phyloP scores from a whole-genome alignment of 2,329 filamentous ascomycete genomes.

The Fusarium sacchari region DNA sequence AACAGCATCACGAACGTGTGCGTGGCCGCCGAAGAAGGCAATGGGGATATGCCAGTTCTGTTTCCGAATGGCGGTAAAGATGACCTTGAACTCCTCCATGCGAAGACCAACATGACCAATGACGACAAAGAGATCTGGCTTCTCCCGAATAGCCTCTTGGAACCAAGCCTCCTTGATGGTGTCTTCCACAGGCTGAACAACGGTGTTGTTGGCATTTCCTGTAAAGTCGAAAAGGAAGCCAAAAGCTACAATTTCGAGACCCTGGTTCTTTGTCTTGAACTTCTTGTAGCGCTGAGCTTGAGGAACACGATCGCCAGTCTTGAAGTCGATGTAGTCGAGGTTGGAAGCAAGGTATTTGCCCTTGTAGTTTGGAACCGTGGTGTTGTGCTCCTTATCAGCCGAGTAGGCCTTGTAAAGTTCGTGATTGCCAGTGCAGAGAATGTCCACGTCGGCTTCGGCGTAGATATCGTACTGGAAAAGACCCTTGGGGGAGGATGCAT shows the following conservation, averaged over 20 bases:
- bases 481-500: conserved; percentile 87
- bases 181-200: conserved; percentile 82
- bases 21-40: conserved; percentile 90
- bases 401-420: conserved; percentile 88
- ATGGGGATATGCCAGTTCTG: conserved; percentile 85
- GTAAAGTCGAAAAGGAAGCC: conserved; percentile 96
- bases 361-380: conserved; percentile 84
- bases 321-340: conserved; percentile 83
- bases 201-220: conserved; percentile 88
- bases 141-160: conserved; percentile 82
- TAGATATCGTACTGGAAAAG: conserved; percentile 90
- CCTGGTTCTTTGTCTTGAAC: conserved; percentile 91
- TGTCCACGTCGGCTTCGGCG: conserved; percentile 82
- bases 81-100: conserved; percentile 79
- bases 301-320: conserved; percentile 75
- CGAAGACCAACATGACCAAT: conserved; percentile 85
- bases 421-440: conserved; percentile 91
- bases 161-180: conserved; percentile 91
- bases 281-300: conserved; percentile 86
- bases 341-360: conserved; percentile 90
- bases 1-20: conserved; percentile 86
- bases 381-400: conserved; percentile 79
- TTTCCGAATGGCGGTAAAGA: conserved; percentile 82
- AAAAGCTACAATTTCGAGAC: conserved; percentile 84
- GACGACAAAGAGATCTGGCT: conserved; percentile 88